A percentile compares a stretch with the other conserved stretches of the same genome.
Evolutionary conservation across 129 eudicot genomes (phyloP).

Genomic region (Lonicera japonica): DNA sequence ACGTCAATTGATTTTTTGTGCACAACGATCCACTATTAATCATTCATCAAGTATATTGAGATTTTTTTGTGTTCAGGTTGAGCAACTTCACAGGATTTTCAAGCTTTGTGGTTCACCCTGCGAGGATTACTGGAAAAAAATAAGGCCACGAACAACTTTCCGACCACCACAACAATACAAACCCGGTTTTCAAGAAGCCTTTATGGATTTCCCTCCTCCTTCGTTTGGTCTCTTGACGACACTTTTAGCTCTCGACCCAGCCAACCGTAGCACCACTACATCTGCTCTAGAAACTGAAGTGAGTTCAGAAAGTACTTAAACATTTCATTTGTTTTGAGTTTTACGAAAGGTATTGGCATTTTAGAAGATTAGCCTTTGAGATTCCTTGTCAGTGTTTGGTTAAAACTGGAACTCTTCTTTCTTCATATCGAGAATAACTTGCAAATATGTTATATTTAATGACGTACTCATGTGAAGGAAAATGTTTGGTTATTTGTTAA

Average conservation of each 20-base stretch:
- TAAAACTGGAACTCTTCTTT: no score
- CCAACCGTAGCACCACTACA: conserved; percentile 56
- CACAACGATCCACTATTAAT: no score
- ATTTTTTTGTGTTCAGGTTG: conserved; percentile 36
- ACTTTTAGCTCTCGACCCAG: conserved; percentile 61
- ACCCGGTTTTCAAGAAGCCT: conserved; percentile 53
- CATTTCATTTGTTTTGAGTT: no score
- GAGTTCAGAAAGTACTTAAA: conserved; percentile 10
- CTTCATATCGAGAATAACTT: no score
- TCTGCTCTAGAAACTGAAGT: conserved; percentile 66
- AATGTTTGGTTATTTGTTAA: no score
- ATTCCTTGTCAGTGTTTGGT: no score
- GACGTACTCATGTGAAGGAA: no score
- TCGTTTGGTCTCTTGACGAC: conserved; percentile 46
- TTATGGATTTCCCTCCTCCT: conserved; percentile 44
- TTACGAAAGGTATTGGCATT: no score
- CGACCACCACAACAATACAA: conserved; percentile 61
- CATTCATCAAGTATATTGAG: no score
- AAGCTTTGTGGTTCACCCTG: conserved; percentile 86
- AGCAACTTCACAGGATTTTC: conserved; percentile 76
- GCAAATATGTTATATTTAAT: no score
- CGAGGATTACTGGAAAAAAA: conserved; percentile 70
- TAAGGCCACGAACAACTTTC: conserved; percentile 67
- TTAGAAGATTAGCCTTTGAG: no score
- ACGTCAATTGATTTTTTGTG: no score